These are phyloP conservation scores for Malassezia nana DNA, from an alignment of 1,284 basidiomycete species.

Conservation along the genomic window DNA sequence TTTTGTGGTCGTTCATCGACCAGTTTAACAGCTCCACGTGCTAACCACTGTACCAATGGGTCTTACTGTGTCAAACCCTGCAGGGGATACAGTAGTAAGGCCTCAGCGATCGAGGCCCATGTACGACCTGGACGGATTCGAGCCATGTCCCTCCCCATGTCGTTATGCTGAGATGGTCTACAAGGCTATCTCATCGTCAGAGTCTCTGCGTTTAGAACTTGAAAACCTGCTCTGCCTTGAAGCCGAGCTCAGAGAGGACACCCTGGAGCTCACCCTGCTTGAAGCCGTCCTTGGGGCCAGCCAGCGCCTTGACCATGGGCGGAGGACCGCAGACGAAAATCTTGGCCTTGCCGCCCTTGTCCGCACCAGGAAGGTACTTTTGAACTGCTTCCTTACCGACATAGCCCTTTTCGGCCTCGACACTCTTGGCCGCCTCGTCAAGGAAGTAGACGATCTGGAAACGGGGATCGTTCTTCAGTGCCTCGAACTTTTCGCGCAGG, in stretches of 20 bases:
- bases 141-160: too few relatives aligned
- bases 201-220: conserved; percentile 23
- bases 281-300: conserved; percentile 40
- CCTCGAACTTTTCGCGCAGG: conserved; percentile 68
- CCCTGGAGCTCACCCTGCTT: conserved; percentile 44
- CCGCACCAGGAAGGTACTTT: conserved; percentile 60
- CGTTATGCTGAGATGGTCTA: not conserved
- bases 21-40: conserved; percentile 23
- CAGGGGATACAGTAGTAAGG: not conserved
- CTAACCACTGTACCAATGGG: conserved; percentile 24
- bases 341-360: conserved; percentile 68
- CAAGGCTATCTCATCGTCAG: not conserved
- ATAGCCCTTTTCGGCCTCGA: conserved; percentile 53
- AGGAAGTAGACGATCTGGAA: conserved; percentile 78
- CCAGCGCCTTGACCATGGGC: conserved; percentile 40
- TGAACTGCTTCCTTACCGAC: conserved; percentile 63
- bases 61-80: not conserved
- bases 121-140: too few relatives aligned
- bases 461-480: conserved; percentile 43
- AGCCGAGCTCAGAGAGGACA: conserved; percentile 38
- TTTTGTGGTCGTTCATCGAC: conserved; percentile 17
- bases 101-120: not conserved
- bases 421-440: conserved; percentile 64
- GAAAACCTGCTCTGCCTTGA: conserved; percentile 38
- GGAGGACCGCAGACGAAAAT: conserved; percentile 69